phyloP scores from a whole-genome alignment of 106 monocot species.

The Dioscorea dumetorum region DNA sequence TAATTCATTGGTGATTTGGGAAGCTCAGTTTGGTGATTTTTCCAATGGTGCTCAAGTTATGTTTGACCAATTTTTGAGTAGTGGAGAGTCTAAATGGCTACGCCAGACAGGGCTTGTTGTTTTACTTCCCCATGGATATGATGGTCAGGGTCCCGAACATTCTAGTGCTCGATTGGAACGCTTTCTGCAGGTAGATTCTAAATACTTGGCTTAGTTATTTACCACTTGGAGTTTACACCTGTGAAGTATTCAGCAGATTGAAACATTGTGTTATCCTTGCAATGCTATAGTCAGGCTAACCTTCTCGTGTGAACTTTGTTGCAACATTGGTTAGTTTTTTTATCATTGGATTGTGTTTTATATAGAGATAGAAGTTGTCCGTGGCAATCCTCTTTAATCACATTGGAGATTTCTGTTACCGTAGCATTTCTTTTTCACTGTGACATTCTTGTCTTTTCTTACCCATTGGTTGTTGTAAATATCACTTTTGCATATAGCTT shows the following conservation, averaged over 20 bases:
- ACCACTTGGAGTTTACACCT: background rate
- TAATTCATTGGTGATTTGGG: constrained; percentile 94
- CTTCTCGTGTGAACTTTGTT: background rate
- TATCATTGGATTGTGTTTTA: no score
- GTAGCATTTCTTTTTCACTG: background rate
- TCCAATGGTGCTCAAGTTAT: constrained; percentile 97
- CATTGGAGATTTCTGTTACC: background rate
- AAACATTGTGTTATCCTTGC: background rate
- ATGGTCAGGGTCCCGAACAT: constrained; percentile 99
- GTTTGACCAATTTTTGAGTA: constrained; percentile 95
- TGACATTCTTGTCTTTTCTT: background rate
- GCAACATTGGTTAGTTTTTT: background rate
- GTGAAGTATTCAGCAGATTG: background rate
- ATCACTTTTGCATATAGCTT: background rate
- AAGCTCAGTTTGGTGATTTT: constrained; percentile 99
- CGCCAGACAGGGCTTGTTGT: constrained; percentile 88
- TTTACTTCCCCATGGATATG: constrained; percentile 97
- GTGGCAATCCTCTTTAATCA: background rate
- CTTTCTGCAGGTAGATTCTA: constrained; percentile 67
- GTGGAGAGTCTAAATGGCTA: constrained; percentile 95
- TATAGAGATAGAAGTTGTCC: background rate
- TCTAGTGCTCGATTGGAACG: constrained; percentile 89
- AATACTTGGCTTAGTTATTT: background rate
- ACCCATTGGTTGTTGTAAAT: background rate
- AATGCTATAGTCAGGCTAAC: background rate